Percentiles rank a stretch among this genome's conserved stretches.
Evolutionary conservation across 2,329 filamentous ascomycete genomes (phyloP).

Genomic region (Xylaria sp.): DNA sequence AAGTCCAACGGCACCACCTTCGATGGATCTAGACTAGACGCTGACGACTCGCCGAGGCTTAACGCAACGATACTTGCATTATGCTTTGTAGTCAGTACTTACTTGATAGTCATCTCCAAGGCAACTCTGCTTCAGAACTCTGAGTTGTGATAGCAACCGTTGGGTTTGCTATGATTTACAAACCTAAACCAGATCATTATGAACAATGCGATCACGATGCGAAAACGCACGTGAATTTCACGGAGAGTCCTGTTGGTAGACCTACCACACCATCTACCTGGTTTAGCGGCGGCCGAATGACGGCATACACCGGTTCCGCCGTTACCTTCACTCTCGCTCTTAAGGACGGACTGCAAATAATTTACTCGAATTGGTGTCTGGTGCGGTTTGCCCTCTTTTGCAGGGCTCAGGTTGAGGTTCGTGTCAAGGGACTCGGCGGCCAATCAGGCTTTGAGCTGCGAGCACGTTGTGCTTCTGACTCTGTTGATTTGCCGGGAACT

Average conservation of each 20-base stretch:
- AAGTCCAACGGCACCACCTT: constrained; percentile 15
- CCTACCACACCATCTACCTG: background rate
- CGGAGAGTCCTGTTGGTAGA: background rate
- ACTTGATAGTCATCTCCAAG: background rate
- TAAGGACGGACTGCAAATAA: background rate
- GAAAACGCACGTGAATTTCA: background rate
- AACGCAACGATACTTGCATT: background rate
- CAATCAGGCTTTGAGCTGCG: constrained; percentile 30
- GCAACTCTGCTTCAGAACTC: background rate
- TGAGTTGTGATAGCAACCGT: background rate
- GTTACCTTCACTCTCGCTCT: constrained; percentile 4
- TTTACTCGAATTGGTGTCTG: background rate
- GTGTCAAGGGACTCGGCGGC: constrained; percentile 5
- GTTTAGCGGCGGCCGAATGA: background rate
- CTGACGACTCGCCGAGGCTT: constrained; percentile 9
- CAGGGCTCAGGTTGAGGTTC: constrained; percentile 19
- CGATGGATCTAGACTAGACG: constrained; percentile 24
- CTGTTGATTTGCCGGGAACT: constrained; percentile 39
- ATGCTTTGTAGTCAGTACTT: background rate
- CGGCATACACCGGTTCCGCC: background rate
- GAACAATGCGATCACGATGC: background rate
- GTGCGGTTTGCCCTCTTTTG: constrained; percentile 4
- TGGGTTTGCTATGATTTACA: background rate
- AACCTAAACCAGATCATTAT: background rate
- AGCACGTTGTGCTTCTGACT: constrained; percentile 37